Evolutionary conservation across 169 alveolate species (phyloP), one percentile per base, ranked within the genome.

Genomic region (Eimeria sp.): DNA sequence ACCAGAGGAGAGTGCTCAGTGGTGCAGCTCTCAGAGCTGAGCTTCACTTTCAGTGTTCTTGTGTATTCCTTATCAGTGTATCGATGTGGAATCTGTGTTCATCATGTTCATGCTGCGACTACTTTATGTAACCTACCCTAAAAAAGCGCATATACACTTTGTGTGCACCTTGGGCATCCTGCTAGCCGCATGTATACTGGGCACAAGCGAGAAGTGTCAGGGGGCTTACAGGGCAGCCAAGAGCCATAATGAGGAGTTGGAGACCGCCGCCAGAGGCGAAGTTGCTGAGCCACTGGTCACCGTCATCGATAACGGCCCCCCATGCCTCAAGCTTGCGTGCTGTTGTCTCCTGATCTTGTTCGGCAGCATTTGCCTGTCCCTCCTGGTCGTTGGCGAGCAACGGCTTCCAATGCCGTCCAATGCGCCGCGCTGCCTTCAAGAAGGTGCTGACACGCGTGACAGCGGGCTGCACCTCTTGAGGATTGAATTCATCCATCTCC

Each of bases 231-330:
- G 91, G 80, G 72, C 83, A 45, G 27, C 91, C 88, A 5, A 92
- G 91, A 16, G 92, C 91, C 95, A 92, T 92, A 30, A 92, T 47
- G 45, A 92, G 91, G 58, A 92, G 65, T 63, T 92, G 95, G 40
- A 92, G 57, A 51, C 92, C 91, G 18, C 95, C 95, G 0, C 95
- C 95, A 22, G 57, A 27, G 70, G 95, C 95, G 34, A 92, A 92
- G 43, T 73, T 54, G 58, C 95, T 75, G 40, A 92, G 95, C 95
- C 95, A 92, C 11, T 45, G 72, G 58, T 83, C 95, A 43, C 88
- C 90, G 54, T 92, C 91, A 27, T 92, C 95, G 6, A 92, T n/a
- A 30, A 22, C 65, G 14, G 88, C 47, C 27, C 91, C 95, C 95
- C 95, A 92, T 7, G 51, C 84, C 27, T 58, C 91, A 67, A 91